Conservation (phyloP, 2,329 filamentous ascomycete species). For the Chaetoscypha palmicola region DNA sequence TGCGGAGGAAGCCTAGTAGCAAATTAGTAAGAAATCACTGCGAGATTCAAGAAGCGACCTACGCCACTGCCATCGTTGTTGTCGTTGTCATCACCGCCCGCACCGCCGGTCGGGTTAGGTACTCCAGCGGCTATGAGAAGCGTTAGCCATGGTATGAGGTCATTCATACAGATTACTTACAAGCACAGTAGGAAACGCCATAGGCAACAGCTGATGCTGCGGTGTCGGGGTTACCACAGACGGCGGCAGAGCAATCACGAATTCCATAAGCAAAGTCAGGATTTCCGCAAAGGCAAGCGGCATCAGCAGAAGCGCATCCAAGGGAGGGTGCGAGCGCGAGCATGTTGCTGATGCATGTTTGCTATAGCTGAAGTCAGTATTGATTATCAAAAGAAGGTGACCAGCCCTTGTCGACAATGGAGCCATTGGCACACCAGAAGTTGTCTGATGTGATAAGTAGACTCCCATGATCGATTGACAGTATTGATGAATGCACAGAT, state of each 20-base stretch:
- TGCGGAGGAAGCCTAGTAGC: constrained; percentile 9
- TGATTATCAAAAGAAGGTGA: not conserved
- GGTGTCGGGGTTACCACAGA: constrained; percentile 30
- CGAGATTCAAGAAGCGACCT: not conserved
- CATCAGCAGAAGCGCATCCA: constrained; percentile 33
- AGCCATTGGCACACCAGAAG: no score
- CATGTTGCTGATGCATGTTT: constrained; percentile 41
- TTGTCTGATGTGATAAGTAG: no score
- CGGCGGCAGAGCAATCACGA: constrained; percentile 39
- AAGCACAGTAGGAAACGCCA: constrained; percentile 24
- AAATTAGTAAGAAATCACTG: not conserved
- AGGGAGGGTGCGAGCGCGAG: constrained; percentile 34
- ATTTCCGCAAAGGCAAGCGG: constrained; percentile 38
- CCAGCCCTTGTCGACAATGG: no score
- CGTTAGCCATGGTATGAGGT: not conserved
- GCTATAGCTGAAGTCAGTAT: constrained; percentile 15
- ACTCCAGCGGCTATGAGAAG: constrained; percentile 1
- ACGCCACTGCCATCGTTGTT: not conserved
- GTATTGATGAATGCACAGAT: constrained; percentile 2
- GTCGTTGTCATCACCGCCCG: not conserved
- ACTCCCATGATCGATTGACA: no score
- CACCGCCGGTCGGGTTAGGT: not conserved
- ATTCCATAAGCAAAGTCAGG: constrained; percentile 39
- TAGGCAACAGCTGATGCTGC: constrained; percentile 27
- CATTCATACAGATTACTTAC: constrained; percentile 9